phyloP scores from a whole-genome alignment of 129 eudicot species.

The Erigeron canadensis region DNA sequence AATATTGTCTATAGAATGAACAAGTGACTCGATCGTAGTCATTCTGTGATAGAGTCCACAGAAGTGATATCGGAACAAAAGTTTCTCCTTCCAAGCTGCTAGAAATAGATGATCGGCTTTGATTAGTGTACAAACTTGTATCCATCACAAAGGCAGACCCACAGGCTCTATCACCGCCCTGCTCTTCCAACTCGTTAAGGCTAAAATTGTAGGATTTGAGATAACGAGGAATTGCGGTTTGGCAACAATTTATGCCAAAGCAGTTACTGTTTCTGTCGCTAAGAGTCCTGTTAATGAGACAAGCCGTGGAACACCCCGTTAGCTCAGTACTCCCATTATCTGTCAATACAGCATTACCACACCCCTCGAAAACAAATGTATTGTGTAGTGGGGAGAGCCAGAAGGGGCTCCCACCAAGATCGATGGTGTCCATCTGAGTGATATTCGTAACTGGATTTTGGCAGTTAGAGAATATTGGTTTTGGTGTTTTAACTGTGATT shows the following conservation, averaged over 20 bases:
- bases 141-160: conserved; percentile 28
- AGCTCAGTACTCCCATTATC: not conserved
- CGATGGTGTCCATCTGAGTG: not conserved
- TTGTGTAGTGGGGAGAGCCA: conserved; percentile 26
- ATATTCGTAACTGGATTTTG: not conserved
- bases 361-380: conserved; percentile 10
- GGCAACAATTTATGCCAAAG: conserved; percentile 31
- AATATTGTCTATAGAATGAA: not conserved
- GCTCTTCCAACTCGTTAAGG: not conserved
- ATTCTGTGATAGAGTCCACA: conserved; percentile 24
- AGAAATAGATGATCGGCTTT: too few relatives aligned
- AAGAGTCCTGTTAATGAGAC: conserved; percentile 3
- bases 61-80: conserved; percentile 13
- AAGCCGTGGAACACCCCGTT: conserved; percentile 32
- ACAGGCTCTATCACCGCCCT: conserved; percentile 1
- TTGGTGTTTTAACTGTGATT: conserved; percentile 20
- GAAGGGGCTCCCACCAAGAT: conserved; percentile 28
- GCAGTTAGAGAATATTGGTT: conserved; percentile 20
- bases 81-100: conserved; percentile 3
- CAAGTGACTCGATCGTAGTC: conserved; percentile 1
- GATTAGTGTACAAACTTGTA: conserved; percentile 6
- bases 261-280: conserved; percentile 1
- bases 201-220: too few relatives aligned
- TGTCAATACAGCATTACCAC: not conserved
- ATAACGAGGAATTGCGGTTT: conserved; percentile 3